Evolutionary conservation across 2,329 filamentous ascomycete species (phyloP).

Genomic region (Penicillium sp.): DNA sequence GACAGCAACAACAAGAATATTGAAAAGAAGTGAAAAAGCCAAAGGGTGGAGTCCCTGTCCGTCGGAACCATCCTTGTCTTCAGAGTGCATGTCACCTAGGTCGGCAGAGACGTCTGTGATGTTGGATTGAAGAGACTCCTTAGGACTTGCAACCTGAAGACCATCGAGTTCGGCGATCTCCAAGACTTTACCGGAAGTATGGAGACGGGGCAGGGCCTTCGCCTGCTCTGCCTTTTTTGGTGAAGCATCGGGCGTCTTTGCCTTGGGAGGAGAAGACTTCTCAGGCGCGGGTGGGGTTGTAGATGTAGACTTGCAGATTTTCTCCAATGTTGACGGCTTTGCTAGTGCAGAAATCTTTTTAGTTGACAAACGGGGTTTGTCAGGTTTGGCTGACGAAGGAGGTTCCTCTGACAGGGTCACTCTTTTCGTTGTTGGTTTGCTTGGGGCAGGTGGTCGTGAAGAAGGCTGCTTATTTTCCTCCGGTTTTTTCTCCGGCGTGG

Average conservation of each 20-base stretch:
- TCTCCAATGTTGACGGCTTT: conserved; percentile 1
- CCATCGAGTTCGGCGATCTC: conserved; percentile 38
- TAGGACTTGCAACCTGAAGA: conserved; percentile 27
- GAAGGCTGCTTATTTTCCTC: neutral
- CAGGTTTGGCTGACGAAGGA: neutral
- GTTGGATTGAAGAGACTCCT: conserved; percentile 16
- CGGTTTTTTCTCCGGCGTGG: neutral
- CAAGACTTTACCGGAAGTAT: conserved; percentile 11
- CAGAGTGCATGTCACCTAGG: conserved; percentile 12
- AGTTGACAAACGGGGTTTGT: neutral
- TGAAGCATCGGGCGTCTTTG: conserved; percentile 1
- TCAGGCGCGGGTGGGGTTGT: conserved; percentile 6
- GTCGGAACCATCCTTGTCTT: conserved; percentile 8
- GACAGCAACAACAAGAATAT: conserved; percentile 28
- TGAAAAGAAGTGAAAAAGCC: conserved; percentile 29
- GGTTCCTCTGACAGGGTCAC: neutral
- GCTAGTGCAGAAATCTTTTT: conserved; percentile 1
- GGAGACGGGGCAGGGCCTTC: conserved; percentile 5
- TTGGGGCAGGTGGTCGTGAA: neutral
- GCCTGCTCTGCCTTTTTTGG: neutral
- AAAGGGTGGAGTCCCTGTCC: conserved; percentile 18
- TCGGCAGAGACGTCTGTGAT: conserved; percentile 20
- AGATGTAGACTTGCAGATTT: neutral
- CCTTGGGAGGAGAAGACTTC: conserved; percentile 1
- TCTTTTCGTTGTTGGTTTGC: neutral